Percentiles rank a stretch among this genome's conserved stretches.
Evolutionary conservation across 495 filamentous ascomycete species (phyloP).

Genomic region (Penicillium salamii): DNA sequence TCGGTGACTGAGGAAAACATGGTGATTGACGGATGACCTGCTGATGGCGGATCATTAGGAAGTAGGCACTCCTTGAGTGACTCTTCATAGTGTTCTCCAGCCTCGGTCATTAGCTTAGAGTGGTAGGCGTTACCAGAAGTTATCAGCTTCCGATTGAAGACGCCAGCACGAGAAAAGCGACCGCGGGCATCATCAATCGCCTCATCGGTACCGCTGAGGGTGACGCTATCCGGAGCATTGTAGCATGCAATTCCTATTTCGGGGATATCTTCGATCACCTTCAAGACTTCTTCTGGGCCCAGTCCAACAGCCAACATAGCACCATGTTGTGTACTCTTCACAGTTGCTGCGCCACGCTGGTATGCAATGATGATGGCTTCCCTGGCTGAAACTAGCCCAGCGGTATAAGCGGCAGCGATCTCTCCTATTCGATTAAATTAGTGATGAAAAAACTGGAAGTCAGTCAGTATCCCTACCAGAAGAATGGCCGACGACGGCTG

Average conservation of each 20-base stretch:
- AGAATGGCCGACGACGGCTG: constrained; percentile 27
- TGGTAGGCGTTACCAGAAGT: background rate
- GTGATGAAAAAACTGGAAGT: no score
- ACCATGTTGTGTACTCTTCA: background rate
- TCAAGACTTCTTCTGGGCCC: background rate
- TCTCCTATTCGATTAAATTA: no score
- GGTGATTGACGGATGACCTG: background rate
- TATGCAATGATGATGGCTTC: constrained; percentile 30
- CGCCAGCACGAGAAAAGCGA: background rate
- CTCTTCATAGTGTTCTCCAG: background rate
- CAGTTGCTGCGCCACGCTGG: constrained; percentile 20
- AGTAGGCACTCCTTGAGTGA: background rate
- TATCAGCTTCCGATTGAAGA: background rate
- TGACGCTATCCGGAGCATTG: background rate
- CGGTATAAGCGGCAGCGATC: constrained; percentile 33
- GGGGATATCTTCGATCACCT: background rate
- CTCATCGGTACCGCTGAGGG: background rate
- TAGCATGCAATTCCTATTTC: background rate
- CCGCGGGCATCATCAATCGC: background rate
- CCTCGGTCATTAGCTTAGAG: background rate
- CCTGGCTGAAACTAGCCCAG: constrained; percentile 12
- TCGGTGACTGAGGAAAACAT: background rate
- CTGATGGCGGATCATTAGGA: background rate
- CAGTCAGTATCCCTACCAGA: no score
- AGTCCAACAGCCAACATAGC: background rate